Base-by-base conservation (phyloP, 2,329 filamentous ascomycete species). In the Pestalotiopsis sp. region DNA sequence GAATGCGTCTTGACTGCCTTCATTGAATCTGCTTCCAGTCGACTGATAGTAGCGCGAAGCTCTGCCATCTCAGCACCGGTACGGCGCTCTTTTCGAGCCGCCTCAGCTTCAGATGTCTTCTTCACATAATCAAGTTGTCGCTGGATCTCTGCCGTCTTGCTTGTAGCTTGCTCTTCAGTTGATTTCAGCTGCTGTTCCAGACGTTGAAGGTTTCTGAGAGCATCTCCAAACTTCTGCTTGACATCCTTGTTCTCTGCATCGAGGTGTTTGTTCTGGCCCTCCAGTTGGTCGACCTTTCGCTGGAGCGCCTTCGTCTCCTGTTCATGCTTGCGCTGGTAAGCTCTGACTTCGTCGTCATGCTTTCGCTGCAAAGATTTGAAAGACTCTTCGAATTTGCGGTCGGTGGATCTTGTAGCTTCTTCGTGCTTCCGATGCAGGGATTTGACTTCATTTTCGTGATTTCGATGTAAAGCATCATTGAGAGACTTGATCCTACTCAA, bases 391-490 rank as follows among this genome's bases (percentile, higher is more conserved):
- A 41, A 60, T 14, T 58, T 66, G n/a, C 56, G 52, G 14, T 60
- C 41, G 12, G 27, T 27, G 20, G 61, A 64, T 20, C 36, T 45
- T 17, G 27, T 23, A 6, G n/a, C 56, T 23, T 66, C 52, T 66
- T 66, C 65, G 17, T 66, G 49, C n/a, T 58, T 66, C 7, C 56
- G 27, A 20, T 66, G 65, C 14, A 59, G 23, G 25, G 85, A 88
- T 77, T 84, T 84, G 6, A 91, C 72, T 68, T 94, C 91, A 49
- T 89, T 86, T 66, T 92, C 89, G 74, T 96, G 92, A 41, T 90
- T 87, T 61, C 85, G 85, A 73, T 93, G 92, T 20, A 95, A 82
- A 7, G 87, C 87, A 64, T 95, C 91, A 68, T 93, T 93, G 72
- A 91, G 86, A 45, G 85, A 87, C 71, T 90, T 91, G 63, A 92